phyloP scores from a whole-genome alignment of 345 rosid genomes.

The Carallia pectinifolia region DNA sequence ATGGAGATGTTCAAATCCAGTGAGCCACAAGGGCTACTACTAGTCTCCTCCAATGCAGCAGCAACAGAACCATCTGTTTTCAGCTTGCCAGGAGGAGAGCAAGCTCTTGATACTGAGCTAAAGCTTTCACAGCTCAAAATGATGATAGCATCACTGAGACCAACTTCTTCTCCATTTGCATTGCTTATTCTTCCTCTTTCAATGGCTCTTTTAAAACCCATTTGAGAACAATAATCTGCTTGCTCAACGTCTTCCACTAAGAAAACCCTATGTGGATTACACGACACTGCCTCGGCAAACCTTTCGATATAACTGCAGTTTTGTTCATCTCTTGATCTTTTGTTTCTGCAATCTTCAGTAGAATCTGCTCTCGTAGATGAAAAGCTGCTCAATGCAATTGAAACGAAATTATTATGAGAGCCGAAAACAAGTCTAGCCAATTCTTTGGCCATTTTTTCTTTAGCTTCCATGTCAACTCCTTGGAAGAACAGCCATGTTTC shows the following conservation, averaged over 20 bases:
- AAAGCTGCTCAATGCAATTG: conserved; percentile 56
- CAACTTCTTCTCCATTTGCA: conserved; percentile 43
- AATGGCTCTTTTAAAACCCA: conserved; percentile 66
- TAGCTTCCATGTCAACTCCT: conserved; percentile 27
- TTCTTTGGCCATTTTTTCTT: conserved; percentile 32
- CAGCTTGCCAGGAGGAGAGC: conserved; percentile 46
- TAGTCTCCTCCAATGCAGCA: conserved; percentile 28
- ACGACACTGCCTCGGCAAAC: conserved; percentile 58
- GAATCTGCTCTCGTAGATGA: conserved; percentile 60
- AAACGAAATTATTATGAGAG: conserved; percentile 40
- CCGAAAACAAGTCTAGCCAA: conserved; percentile 34
- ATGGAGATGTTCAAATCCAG: conserved; percentile 75
- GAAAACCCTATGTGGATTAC: conserved; percentile 75
- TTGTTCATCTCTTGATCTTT: conserved; percentile 61
- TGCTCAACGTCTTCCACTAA: conserved; percentile 74
- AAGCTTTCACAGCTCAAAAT: conserved; percentile 77
- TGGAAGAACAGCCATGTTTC: conserved; percentile 36
- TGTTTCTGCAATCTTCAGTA: conserved; percentile 53
- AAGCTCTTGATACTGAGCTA: conserved; percentile 68
- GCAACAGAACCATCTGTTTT: conserved; percentile 29
- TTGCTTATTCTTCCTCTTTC: conserved; percentile 59
- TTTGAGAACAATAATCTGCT: conserved; percentile 60
- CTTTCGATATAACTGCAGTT: conserved; percentile 58
- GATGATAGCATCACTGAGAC: conserved; percentile 59
- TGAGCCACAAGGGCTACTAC: conserved; percentile 32